Percentiles rank a stretch among this genome's conserved stretches.
phyloP scores from a whole-genome alignment of 2,329 filamentous ascomycete genomes.

The Xylaria sp. region DNA sequence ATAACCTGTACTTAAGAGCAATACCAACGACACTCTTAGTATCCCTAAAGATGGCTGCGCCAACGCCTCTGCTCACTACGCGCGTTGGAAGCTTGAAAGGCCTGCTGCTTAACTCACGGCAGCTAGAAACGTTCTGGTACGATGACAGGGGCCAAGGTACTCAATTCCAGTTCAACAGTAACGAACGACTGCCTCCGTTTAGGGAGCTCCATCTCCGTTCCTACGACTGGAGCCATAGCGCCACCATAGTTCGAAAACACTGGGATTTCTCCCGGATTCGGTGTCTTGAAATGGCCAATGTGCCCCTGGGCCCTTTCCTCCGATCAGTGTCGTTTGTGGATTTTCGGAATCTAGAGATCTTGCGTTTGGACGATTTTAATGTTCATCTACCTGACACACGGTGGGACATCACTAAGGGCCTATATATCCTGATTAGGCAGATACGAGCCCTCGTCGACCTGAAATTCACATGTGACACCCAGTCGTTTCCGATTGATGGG shows the following conservation, averaged over 20 bases:
- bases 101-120: slow-evolving; percentile 53
- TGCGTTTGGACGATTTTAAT: slow-evolving; percentile 60
- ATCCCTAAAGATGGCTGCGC: slow-evolving; percentile 55
- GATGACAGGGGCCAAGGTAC: slow-evolving; percentile 59
- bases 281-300: slow-evolving; percentile 56
- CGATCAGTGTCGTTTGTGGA: slow-evolving; percentile 54
- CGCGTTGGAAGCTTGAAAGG: slow-evolving; percentile 56
- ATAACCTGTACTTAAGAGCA: slow-evolving; percentile 52
- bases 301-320: slow-evolving; percentile 59
- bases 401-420: slow-evolving; percentile 53
- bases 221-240: slow-evolving; percentile 61
- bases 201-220: slow-evolving; percentile 56
- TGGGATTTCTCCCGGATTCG: slow-evolving; percentile 61
- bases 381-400: slow-evolving; percentile 54
- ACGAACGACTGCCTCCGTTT: slow-evolving; percentile 58
- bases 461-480: slow-evolving; percentile 56
- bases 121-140: slow-evolving; percentile 56
- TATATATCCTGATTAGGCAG: slow-evolving; percentile 55
- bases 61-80: slow-evolving; percentile 56
- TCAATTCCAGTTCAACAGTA: slow-evolving; percentile 54
- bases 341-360: slow-evolving; percentile 52
- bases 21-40: slow-evolving; percentile 55
- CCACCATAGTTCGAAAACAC: slow-evolving; percentile 53
- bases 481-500: slow-evolving; percentile 55
- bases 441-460: slow-evolving; percentile 54